phyloP scores from a whole-genome alignment of 2,329 filamentous ascomycete genomes.

The Penicillium hesseltinei region DNA sequence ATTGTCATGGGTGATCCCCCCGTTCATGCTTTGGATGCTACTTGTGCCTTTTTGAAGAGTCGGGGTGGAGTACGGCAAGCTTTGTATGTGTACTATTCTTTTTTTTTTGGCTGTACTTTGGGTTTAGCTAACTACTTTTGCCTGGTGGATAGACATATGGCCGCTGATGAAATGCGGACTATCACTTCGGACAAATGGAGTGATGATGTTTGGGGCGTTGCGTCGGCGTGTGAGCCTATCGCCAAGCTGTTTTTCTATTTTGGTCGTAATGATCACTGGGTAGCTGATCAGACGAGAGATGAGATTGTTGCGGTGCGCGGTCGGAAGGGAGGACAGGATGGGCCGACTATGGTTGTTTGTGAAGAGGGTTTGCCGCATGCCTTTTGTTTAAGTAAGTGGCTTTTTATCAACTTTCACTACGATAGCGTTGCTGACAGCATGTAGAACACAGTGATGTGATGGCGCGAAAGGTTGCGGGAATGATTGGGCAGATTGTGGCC shows the following conservation, averaged over 20 bases:
- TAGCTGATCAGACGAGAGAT: constrained; percentile 57
- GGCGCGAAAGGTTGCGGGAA: constrained; percentile 51
- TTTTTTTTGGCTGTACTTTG: neutral
- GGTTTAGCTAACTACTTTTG: neutral
- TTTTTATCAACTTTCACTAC: neutral
- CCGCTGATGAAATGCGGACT: constrained; percentile 56
- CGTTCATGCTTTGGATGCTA: constrained; percentile 47
- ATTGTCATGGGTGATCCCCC: constrained; percentile 42
- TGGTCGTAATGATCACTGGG: constrained; percentile 61
- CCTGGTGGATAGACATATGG: constrained; percentile 48
- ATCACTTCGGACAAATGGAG: constrained; percentile 59
- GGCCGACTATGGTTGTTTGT: constrained; percentile 56
- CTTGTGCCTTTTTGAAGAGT: constrained; percentile 52
- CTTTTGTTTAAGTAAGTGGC: constrained; percentile 54
- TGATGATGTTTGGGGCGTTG: constrained; percentile 58
- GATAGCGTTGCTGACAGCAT: constrained; percentile 6
- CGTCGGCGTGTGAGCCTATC: constrained; percentile 31
- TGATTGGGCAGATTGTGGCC: constrained; percentile 46
- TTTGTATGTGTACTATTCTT: constrained; percentile 39
- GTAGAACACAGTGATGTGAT: constrained; percentile 47
- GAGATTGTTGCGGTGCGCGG: constrained; percentile 51
- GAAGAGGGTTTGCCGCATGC: constrained; percentile 57
- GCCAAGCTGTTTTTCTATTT: constrained; percentile 59
- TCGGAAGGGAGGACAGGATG: constrained; percentile 24
- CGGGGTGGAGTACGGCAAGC: constrained; percentile 53